Conservation (phyloP, 129 eudicot genomes). For the Flaveria ramosissima region DNA sequence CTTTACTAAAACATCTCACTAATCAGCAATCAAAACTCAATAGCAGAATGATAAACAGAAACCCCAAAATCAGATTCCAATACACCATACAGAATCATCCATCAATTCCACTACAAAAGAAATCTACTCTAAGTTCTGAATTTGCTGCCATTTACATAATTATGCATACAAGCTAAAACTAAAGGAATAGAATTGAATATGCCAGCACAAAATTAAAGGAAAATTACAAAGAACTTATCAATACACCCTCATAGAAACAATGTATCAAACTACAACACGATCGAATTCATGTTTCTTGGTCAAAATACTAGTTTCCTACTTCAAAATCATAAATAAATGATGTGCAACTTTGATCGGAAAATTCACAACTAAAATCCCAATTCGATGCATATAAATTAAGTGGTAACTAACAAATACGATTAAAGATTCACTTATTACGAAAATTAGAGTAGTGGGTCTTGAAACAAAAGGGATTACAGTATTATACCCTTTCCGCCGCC, state of each 20-base stretch:
- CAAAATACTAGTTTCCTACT: background rate
- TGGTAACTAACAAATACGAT: background rate
- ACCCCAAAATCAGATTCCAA: conserved; percentile 7
- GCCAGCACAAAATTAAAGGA: background rate
- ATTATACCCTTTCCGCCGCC: conserved; percentile 87
- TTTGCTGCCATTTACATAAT: background rate
- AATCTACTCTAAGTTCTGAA: background rate
- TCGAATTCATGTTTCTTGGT: background rate
- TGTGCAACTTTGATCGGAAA: too few relatives aligned
- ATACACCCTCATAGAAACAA: background rate
- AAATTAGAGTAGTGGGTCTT: background rate
- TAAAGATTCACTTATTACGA: background rate
- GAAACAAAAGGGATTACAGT: background rate
- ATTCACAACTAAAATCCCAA: too few relatives aligned
- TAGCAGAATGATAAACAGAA: background rate
- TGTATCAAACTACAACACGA: background rate
- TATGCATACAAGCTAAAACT: conserved; percentile 13
- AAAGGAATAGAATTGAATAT: conserved; percentile 2
- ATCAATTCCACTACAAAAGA: background rate
- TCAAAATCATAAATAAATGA: background rate
- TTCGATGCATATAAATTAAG: background rate
- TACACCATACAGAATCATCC: background rate
- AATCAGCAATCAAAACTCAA: background rate
- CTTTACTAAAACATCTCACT: background rate
- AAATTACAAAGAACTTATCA: background rate